phyloP scores from a whole-genome alignment of 2,329 filamentous ascomycete species.

The Alternaria gansuensis region DNA sequence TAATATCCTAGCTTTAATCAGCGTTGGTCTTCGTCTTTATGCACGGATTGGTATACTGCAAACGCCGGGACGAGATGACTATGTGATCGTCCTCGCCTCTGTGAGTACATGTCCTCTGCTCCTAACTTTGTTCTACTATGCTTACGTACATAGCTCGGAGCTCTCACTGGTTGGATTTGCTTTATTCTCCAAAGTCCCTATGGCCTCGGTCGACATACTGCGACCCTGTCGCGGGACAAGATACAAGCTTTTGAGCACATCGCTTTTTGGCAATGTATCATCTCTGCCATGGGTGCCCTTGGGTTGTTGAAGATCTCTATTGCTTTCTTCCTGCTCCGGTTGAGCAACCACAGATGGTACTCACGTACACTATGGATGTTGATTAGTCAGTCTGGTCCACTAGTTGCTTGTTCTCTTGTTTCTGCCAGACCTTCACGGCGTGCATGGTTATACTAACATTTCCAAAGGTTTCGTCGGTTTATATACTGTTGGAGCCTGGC shows the following conservation, averaged over 20 bases:
- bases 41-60: slow-evolving; percentile 11
- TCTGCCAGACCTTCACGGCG: too few species aligned
- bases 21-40: slow-evolving; percentile 14
- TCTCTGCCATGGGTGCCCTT: slow-evolving; percentile 13
- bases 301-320: slow-evolving; percentile 12
- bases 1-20: slow-evolving; percentile 6
- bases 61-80: slow-evolving; percentile 11
- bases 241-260: slow-evolving; percentile 1
- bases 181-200: slow-evolving; percentile 17
- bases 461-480: not conserved
- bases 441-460: too few species aligned
- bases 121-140: too few species aligned
- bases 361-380: slow-evolving; percentile 4
- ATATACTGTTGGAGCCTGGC: slow-evolving; percentile 10
- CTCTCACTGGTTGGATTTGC: slow-evolving; percentile 11
- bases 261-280: slow-evolving; percentile 11
- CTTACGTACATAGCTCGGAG: too few species aligned
- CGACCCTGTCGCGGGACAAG: slow-evolving; percentile 1
- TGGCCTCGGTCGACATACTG: slow-evolving; percentile 16
- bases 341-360: slow-evolving; percentile 11
- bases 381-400: too few species aligned
- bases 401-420: too few species aligned
- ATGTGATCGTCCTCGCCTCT: slow-evolving; percentile 4
- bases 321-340: slow-evolving; percentile 7
- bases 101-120: too few species aligned